Percentiles rank a stretch among this genome's conserved stretches.
Evolutionary conservation across 2,329 filamentous ascomycete genomes (phyloP).

Genomic region (Purpureocillium takamizusanense): DNA sequence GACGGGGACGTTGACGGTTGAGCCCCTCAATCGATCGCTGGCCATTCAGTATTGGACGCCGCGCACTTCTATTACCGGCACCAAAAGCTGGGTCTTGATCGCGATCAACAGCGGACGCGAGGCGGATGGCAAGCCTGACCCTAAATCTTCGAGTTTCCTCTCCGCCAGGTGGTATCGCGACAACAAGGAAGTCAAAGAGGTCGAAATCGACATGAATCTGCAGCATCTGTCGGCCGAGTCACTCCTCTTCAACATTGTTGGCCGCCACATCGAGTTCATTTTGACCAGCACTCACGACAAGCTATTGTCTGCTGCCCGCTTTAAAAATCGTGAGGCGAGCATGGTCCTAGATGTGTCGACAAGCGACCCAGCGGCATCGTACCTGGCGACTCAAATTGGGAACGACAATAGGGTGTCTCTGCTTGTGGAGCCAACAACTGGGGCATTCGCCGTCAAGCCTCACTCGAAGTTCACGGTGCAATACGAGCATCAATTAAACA

Average conservation of each 20-base stretch:
- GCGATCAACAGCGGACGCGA: constrained; percentile 63
- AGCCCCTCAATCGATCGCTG: constrained; percentile 71
- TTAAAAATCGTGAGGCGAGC: constrained; percentile 47
- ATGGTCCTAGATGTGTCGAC: constrained; percentile 49
- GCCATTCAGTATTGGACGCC: constrained; percentile 86
- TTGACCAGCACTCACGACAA: constrained; percentile 57
- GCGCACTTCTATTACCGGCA: constrained; percentile 38
- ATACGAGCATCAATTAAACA: constrained; percentile 58
- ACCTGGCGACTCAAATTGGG: constrained; percentile 61
- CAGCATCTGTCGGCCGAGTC: constrained; percentile 62
- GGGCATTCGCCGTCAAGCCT: constrained; percentile 64
- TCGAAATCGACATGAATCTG: constrained; percentile 58
- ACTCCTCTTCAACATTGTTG: constrained; percentile 66
- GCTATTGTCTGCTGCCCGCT: constrained; percentile 52
- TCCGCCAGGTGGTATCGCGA: constrained; percentile 77
- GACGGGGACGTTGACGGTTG: constrained; percentile 69
- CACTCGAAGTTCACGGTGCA: constrained; percentile 45
- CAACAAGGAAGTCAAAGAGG: constrained; percentile 62
- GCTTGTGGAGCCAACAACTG: constrained; percentile 68
- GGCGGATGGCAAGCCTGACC: constrained; percentile 25
- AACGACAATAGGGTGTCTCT: constrained; percentile 50
- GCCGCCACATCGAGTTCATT: constrained; percentile 63
- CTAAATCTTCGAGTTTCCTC: constrained; percentile 43
- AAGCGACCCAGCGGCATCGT: constrained; percentile 57
- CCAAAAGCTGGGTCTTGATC: constrained; percentile 87